Percentiles rank a stretch among this genome's conserved stretches.
phyloP scores from a whole-genome alignment of 352 stramenopile species.

The Globisporangium okanoganense region DNA sequence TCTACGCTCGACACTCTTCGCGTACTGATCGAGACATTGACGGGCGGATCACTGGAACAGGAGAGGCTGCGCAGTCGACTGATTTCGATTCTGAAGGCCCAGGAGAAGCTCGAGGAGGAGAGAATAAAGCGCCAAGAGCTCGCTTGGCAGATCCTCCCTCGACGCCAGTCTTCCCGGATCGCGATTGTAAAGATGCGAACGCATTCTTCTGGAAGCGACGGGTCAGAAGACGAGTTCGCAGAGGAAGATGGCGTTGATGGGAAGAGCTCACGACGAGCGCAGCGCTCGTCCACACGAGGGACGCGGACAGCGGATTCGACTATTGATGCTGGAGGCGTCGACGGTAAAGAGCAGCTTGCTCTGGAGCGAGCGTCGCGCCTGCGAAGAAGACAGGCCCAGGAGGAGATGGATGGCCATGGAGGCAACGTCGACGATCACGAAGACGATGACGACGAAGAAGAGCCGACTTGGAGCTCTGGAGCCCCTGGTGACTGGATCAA shows the following conservation, averaged over 20 bases:
- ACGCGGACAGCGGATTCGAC: constrained; percentile 10
- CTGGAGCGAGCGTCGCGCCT: constrained; percentile 67
- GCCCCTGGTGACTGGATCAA: constrained; percentile 57
- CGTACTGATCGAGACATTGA: constrained; percentile 45
- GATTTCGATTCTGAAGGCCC: constrained; percentile 74
- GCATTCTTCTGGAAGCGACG: constrained; percentile 42
- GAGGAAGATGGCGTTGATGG: constrained; percentile 25
- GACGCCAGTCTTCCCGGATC: constrained; percentile 78
- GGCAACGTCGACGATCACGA: constrained; percentile 31
- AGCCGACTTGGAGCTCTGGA: constrained; percentile 3
- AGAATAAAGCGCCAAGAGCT: constrained; percentile 64
- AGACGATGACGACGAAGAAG: constrained; percentile 28
- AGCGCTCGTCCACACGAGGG: constrained; percentile 5
- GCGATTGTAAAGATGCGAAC: constrained; percentile 74
- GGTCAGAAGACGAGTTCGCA: constrained; percentile 30
- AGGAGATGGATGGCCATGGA: constrained; percentile 42
- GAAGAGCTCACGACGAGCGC: neutral
- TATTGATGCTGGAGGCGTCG: constrained; percentile 3
- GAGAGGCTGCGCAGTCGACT: constrained; percentile 66
- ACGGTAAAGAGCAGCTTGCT: constrained; percentile 29
- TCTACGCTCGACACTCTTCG: constrained; percentile 63
- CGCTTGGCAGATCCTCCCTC: constrained; percentile 73
- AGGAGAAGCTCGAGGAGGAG: constrained; percentile 69
- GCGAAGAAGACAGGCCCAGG: constrained; percentile 41
- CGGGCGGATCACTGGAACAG: constrained; percentile 69